Evolutionary conservation across 345 rosid genomes (phyloP).

Genomic region (Punica granatum): DNA sequence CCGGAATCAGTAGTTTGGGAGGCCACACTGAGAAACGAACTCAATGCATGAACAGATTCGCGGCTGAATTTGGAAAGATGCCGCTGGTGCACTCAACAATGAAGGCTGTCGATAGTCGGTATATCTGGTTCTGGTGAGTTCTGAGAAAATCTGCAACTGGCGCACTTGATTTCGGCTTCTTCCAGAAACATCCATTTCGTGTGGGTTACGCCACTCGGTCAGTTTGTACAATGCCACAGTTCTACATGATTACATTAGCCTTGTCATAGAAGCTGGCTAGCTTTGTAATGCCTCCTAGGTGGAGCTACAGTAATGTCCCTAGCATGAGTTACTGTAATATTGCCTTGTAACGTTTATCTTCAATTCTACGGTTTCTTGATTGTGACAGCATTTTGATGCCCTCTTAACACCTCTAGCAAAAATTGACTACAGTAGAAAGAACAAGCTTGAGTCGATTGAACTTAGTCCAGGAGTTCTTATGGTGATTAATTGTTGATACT

Average conservation of each 20-base stretch:
- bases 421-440: no score
- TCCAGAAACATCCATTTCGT: not conserved
- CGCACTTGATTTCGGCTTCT: not conserved
- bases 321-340: not conserved
- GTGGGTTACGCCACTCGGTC: not conserved
- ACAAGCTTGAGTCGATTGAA: no score
- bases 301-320: not conserved
- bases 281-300: not conserved
- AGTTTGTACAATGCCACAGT: not conserved
- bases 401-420: not conserved
- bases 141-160: not conserved
- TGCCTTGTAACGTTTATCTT: not conserved
- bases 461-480: no score
- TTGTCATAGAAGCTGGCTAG: not conserved
- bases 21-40: constrained; percentile 79
- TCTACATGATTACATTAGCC: not conserved
- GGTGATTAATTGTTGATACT: no score
- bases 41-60: constrained; percentile 67
- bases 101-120: constrained; percentile 73
- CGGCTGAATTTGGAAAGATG: constrained; percentile 70
- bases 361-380: not conserved
- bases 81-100: constrained; percentile 63
- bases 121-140: constrained; percentile 77
- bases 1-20: constrained; percentile 92
- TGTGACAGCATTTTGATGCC: not conserved